Percentiles rank a stretch among this genome's conserved stretches.
phyloP scores from a whole-genome alignment of 1,284 basidiomycete species.

The Leucocoprinus gongylophorus region DNA sequence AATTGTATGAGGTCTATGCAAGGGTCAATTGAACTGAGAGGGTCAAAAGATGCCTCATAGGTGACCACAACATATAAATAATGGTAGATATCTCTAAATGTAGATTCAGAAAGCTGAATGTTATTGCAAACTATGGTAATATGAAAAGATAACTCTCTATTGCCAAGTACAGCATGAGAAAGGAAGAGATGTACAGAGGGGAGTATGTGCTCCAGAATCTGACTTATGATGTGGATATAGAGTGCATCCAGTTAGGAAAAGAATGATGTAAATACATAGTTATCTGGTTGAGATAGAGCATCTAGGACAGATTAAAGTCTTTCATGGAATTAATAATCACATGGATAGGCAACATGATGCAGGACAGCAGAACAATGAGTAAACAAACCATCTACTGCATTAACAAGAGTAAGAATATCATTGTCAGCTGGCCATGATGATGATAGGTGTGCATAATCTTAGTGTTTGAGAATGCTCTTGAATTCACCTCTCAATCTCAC shows the following conservation, averaged over 20 bases:
- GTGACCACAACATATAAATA: background rate
- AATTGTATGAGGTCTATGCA: background rate
- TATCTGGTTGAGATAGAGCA: background rate
- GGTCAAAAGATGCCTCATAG: background rate
- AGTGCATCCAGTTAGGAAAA: background rate
- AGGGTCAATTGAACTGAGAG: background rate
- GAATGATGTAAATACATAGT: background rate
- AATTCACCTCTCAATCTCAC: constrained; percentile 7
- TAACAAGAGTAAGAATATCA: constrained; percentile 2
- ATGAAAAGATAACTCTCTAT: background rate
- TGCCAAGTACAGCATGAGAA: too few relatives aligned
- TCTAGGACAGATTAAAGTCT: background rate
- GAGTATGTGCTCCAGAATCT: background rate
- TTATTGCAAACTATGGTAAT: background rate
- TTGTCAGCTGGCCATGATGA: constrained; percentile 3
- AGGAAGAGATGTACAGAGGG: background rate
- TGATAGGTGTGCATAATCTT: background rate
- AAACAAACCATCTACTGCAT: constrained; percentile 7
- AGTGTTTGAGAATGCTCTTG: background rate
- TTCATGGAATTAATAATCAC: background rate
- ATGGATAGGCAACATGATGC: background rate
- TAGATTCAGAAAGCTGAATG: background rate
- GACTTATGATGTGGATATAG: background rate
- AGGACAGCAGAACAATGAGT: constrained; percentile 5
- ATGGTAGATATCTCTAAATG: background rate